Evolutionary conservation across 495 filamentous ascomycete genomes (phyloP).

Genomic region (Chaetomium cochliodes): DNA sequence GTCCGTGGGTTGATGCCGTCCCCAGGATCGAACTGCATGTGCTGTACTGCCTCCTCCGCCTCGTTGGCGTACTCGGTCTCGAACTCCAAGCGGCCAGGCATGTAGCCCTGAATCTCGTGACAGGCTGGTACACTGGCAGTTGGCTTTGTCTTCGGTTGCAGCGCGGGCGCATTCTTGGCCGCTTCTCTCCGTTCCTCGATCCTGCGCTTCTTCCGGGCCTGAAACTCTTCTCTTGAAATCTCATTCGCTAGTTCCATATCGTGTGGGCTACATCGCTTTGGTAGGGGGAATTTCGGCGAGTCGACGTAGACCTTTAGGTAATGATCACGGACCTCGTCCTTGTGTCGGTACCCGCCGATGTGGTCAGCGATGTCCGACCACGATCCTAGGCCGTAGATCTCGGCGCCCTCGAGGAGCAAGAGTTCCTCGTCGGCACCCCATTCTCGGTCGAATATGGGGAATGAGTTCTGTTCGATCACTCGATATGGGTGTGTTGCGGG

Average conservation of each 20-base stretch:
- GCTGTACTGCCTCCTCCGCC: conserved; percentile 95
- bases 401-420: conserved; percentile 88
- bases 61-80: conserved; percentile 98
- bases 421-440: conserved; percentile 98
- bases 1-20: conserved; percentile 83
- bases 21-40: conserved; percentile 96
- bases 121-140: conserved; percentile 91
- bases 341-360: conserved; percentile 89
- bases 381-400: conserved; percentile 93
- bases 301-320: conserved; percentile 87
- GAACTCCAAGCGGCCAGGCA: conserved; percentile 96
- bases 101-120: conserved; percentile 97
- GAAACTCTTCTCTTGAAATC: conserved; percentile 88
- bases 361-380: conserved; percentile 99
- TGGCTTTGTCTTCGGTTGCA: conserved; percentile 90
- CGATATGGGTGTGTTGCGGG: conserved; percentile 80
- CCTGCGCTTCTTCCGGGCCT: conserved; percentile 85
- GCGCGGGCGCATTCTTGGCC: conserved; percentile 75
- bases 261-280: conserved; percentile 74
- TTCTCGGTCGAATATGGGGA: conserved; percentile 90
- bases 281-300: conserved; percentile 78
- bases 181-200: conserved; percentile 92
- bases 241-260: conserved; percentile 73
- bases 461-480: conserved; percentile 97
- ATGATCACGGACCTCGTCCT: conserved; percentile 92